A percentile compares a stretch with the other conserved stretches of the same genome.
Conservation (phyloP, 1,284 basidiomycete species). For the Ustilago crameri region DNA sequence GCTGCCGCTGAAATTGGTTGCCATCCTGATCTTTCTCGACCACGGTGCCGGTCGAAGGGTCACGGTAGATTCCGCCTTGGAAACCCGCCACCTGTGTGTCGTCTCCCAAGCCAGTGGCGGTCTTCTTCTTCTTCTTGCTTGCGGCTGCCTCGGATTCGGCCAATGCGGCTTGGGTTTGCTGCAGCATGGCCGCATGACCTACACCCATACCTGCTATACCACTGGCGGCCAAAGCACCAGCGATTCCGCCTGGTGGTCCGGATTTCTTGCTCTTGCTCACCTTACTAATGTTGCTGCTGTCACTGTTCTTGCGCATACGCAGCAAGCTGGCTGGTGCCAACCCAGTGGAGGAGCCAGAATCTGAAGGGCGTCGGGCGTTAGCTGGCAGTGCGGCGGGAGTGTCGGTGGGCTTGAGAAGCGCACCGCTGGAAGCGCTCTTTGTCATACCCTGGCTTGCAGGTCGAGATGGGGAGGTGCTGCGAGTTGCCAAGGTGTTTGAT, state of each 20-base stretch:
- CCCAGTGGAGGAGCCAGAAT: slow-evolving; percentile 23
- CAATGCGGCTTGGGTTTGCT: slow-evolving; percentile 32
- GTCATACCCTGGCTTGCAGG: slow-evolving; percentile 13
- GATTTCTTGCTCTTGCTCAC: slow-evolving; percentile 23
- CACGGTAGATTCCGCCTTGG: slow-evolving; percentile 54
- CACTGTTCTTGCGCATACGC: slow-evolving; percentile 52
- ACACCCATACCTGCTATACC: slow-evolving; percentile 59
- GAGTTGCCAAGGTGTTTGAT: slow-evolving; percentile 29
- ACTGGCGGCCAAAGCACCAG: slow-evolving; percentile 59
- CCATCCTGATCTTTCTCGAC: slow-evolving; percentile 46
- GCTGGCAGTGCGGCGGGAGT: slow-evolving; percentile 9
- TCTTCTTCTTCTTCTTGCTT: slow-evolving; percentile 21
- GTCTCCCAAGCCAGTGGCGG: slow-evolving; percentile 5
- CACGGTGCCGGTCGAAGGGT: slow-evolving; percentile 50
- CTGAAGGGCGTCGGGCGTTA: slow-evolving; percentile 39
- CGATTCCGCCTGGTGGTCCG: slow-evolving; percentile 48
- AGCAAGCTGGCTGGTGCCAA: slow-evolving; percentile 25
- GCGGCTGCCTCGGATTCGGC: slow-evolving; percentile 16
- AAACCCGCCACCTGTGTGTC: slow-evolving; percentile 24
- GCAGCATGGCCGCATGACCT: slow-evolving; percentile 38
- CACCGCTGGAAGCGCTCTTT: slow-evolving; percentile 42
- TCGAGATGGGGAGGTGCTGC: slow-evolving; percentile 13
- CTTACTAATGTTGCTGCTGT: slow-evolving; percentile 37
- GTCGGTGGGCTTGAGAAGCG: slow-evolving; percentile 36
- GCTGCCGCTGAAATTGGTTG: slow-evolving; percentile 16